These are phyloP conservation scores for Flammula alnicola DNA, from an alignment of 1,284 basidiomycete species.

Conservation along the genomic window DNA sequence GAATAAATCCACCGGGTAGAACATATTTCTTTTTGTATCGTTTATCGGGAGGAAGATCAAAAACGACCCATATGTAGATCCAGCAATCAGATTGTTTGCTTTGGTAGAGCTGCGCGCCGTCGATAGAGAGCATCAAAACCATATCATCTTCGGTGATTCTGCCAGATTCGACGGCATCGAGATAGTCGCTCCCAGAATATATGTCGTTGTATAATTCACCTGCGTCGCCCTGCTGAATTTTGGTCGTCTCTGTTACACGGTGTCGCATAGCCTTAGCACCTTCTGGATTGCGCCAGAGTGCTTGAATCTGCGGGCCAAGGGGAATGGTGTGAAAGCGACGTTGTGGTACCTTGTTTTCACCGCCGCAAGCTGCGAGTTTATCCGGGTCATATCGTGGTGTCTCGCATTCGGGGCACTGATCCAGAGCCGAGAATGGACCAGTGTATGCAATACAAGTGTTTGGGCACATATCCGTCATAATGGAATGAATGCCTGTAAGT, in stretches of 20 bases:
- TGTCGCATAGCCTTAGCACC: constrained; percentile 32
- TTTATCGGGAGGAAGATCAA: too few relatives aligned
- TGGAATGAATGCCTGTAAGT: constrained; percentile 20
- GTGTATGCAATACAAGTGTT: constrained; percentile 26
- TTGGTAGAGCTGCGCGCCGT: constrained; percentile 34
- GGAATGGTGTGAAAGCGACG: constrained; percentile 38
- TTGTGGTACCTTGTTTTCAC: constrained; percentile 9
- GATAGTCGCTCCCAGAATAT: constrained; percentile 25
- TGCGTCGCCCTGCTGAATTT: constrained; percentile 18
- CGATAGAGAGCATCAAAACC: constrained; percentile 25
- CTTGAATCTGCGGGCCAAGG: constrained; percentile 41
- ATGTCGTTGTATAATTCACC: constrained; percentile 24
- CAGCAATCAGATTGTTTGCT: too few relatives aligned
- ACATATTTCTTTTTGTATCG: constrained; percentile 30
- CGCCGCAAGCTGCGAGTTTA: neutral
- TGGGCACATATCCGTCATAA: constrained; percentile 28
- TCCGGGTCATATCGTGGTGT: constrained; percentile 25
- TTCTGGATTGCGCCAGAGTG: constrained; percentile 28
- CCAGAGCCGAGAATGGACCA: constrained; percentile 22
- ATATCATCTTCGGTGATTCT: constrained; percentile 30
- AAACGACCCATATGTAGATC: too few relatives aligned
- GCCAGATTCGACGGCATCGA: constrained; percentile 24
- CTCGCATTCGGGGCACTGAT: constrained; percentile 27
- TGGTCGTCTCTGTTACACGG: constrained; percentile 17
- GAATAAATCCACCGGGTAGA: too few relatives aligned